Evolutionary conservation across 345 rosid genomes (phyloP).

Genomic region (Fremontodendron californicum): DNA sequence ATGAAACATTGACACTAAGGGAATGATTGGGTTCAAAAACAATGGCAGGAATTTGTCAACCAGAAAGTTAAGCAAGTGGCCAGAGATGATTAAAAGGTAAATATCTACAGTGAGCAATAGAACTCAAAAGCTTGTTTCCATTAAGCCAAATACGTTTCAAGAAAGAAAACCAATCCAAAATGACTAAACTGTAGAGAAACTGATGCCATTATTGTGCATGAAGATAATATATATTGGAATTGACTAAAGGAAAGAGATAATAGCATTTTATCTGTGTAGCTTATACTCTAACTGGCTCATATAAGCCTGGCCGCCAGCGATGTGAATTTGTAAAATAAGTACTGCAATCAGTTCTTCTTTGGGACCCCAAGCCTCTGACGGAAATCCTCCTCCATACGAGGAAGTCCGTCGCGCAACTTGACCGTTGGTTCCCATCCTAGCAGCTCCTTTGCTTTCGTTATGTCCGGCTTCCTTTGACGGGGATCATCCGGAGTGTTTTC

Average conservation of each 20-base stretch:
- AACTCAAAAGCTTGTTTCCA: neutral
- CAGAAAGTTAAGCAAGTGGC: too few species aligned
- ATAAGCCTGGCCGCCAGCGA: neutral
- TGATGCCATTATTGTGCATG: constrained; percentile 2
- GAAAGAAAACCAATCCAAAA: neutral
- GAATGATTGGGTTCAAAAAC: too few species aligned
- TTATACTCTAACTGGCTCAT: neutral
- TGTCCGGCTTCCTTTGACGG: constrained; percentile 86
- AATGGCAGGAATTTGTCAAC: too few species aligned
- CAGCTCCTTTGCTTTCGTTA: constrained; percentile 72
- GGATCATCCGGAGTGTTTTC: constrained; percentile 98
- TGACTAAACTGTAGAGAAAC: neutral
- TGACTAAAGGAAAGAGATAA: neutral
- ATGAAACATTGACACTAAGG: too few species aligned
- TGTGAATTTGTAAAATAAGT: neutral
- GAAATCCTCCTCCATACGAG: constrained; percentile 94
- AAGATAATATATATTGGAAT: neutral
- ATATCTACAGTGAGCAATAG: neutral
- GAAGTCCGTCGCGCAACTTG: constrained; percentile 82
- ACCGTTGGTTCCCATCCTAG: constrained; percentile 92
- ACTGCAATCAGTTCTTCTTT: constrained; percentile 35
- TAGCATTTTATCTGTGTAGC: neutral
- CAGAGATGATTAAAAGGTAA: neutral
- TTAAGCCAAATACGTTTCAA: neutral
- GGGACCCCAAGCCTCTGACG: constrained; percentile 64